These are phyloP conservation scores for Leptographium wingfieldii DNA, from an alignment of 2,329 filamentous ascomycete species.

Conservation along the genomic window DNA sequence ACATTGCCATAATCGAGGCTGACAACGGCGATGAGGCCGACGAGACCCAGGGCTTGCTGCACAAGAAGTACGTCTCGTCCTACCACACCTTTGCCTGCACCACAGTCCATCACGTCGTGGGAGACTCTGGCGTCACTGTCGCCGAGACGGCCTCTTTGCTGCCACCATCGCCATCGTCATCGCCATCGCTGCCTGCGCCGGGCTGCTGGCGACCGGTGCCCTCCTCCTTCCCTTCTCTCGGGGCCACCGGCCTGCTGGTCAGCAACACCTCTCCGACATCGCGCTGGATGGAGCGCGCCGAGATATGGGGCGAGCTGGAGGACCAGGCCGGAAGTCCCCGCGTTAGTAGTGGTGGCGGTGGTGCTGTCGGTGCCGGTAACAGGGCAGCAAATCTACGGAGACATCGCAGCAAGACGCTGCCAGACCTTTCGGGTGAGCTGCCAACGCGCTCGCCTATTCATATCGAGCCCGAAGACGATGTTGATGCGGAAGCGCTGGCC, in stretches of 20 bases:
- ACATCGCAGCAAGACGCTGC: conserved; percentile 36
- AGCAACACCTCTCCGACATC: conserved; percentile 1
- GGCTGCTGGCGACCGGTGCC: conserved; percentile 25
- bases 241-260: neutral
- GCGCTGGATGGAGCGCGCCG: conserved; percentile 54
- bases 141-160: neutral
- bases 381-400: conserved; percentile 18
- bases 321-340: conserved; percentile 45
- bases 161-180: neutral
- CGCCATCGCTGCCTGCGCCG: conserved; percentile 15
- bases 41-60: conserved; percentile 9
- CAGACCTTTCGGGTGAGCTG: conserved; percentile 21
- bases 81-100: conserved; percentile 35
- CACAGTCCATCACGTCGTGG: neutral
- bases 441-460: conserved; percentile 2
- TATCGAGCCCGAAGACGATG: neutral
- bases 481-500: conserved; percentile 14
- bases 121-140: neutral
- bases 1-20: conserved; percentile 17
- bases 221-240: conserved; percentile 1
- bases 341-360: too few species aligned
- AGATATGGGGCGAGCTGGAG: conserved; percentile 82
- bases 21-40: conserved; percentile 19
- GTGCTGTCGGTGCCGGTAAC: conserved; percentile 25
- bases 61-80: conserved; percentile 14